Percentiles rank a stretch among this genome's conserved stretches.
Conservation (phyloP, 1,284 basidiomycete genomes). For the Ustilago vetiveriae region DNA sequence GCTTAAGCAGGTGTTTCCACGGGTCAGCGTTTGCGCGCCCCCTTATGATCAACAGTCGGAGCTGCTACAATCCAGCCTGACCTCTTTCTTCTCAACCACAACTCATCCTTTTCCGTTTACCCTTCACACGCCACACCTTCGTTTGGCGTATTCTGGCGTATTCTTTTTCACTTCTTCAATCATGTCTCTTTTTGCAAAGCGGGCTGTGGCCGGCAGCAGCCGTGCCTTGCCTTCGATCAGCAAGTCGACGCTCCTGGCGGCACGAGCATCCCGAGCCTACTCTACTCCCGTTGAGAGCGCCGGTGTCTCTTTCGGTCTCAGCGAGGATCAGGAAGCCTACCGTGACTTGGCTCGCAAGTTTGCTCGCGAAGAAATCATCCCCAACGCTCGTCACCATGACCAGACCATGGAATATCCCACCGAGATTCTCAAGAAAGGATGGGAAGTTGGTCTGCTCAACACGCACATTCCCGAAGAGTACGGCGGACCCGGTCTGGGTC, state of each 20-base stretch:
- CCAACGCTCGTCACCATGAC: slow-evolving; percentile 69
- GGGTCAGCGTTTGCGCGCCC: too few relatives aligned
- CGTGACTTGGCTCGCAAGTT: slow-evolving; percentile 71
- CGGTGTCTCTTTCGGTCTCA: slow-evolving; percentile 61
- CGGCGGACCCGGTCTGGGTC: slow-evolving; percentile 70
- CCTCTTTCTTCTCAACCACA: too few relatives aligned
- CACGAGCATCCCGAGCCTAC: slow-evolving; percentile 25
- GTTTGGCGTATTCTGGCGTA: too few relatives aligned
- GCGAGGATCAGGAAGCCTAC: slow-evolving; percentile 68
- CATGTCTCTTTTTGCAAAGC: slow-evolving; percentile 45
- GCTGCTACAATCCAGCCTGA: neutral
- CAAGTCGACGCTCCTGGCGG: slow-evolving; percentile 15
- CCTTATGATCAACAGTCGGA: neutral
- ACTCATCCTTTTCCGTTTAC: too few relatives aligned
- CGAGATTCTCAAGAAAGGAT: slow-evolving; percentile 71
- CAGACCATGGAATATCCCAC: slow-evolving; percentile 70
- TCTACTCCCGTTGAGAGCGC: slow-evolving; percentile 35
- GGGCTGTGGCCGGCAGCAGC: slow-evolving; percentile 43
- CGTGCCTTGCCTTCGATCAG: slow-evolving; percentile 23
- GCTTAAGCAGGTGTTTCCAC: too few relatives aligned
- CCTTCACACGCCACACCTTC: too few relatives aligned
- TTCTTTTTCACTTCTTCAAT: neutral
- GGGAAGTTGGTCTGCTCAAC: slow-evolving; percentile 60
- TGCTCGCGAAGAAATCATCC: slow-evolving; percentile 70
- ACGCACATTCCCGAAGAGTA: slow-evolving; percentile 69